Evolutionary conservation across 2,329 filamentous ascomycete species (phyloP), one percentile per base, ranked within the genome.

Genomic region (Trematosphaeria pertusa): DNA sequence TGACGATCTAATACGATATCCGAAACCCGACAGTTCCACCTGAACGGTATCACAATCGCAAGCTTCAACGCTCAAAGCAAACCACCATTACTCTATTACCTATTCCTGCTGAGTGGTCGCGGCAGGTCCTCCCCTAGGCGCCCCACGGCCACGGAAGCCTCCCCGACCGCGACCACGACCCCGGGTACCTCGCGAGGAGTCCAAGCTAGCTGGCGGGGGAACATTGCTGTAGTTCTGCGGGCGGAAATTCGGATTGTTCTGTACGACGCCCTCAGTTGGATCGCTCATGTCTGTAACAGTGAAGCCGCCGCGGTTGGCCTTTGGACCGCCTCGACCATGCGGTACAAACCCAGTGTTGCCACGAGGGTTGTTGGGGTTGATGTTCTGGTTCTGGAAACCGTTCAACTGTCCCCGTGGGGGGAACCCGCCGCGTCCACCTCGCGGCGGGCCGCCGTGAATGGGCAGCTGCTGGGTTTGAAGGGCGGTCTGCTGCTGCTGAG

Each of bases 201-300:
- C 66, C 30, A 73, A 44, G 15, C 52, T 69, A 14, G 68, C 56
- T 5, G 71, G 71, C 5, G 71, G 71, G 8, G 71, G 67, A 2
- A 71, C 70, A 35, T 58, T 67, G 12, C 58, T 67, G 55, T 74
- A 74, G 48, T 62, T 66, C 40, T 81, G 78, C 4, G 81, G 80
- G 20, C 75, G 73, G 70, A 85, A 85, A 39, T 77, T 74, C 1
- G 79, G 80, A 61, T 84, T 84, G 59, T 80, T 77, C 44, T 74
- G 66, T 12, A 84, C 62, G 2, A 85, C 71, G n/a, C 80, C 81
- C 20, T 78, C 77, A 5, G 73, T 69, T 3, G 79, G 77, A 56
- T 83, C 78, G 38, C 67, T 73, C 53, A 76, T 79, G 58, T 85
- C 76, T 5, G 74, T 65, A 8, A 74, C 58, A 1, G 70, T 77